Evolutionary conservation across 129 eudicot genomes (phyloP), one percentile per base, ranked within the genome.

Genomic region (Kitagawia praeruptora): DNA sequence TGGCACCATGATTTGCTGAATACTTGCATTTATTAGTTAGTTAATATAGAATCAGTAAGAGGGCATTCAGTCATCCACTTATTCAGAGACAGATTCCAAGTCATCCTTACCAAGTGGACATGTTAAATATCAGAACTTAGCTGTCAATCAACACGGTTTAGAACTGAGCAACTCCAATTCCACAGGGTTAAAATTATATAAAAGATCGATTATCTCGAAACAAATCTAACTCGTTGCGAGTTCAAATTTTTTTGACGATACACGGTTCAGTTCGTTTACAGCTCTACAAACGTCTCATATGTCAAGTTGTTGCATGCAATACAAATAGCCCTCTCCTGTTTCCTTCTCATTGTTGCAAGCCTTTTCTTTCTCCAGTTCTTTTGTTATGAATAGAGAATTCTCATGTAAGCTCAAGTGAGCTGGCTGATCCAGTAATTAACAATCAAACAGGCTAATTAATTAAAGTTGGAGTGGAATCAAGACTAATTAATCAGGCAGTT

Each of bases 1-100:
- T 34, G 40, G 73, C 39, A 67, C 73, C 73, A 67, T 34, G 41
- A 67, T 67, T 67, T 67, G 40, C 73, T 67, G 73, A 67, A 67
- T 67, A 67, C 41, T 66, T 67, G 41, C 73, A 67, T 67, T 67
- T 14, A 67, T 67, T 67, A 67, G 23, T 28, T 5, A 14, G 23
- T 31, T 31, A 67, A 27, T 27, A 12, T 67, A 0, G 34, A 31
- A 67, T 31, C 73, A 67, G 41, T 27, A 31, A 14, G 41, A 67
- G 71, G 5, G 25, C 37, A 61, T 61, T 23, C 34, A 5, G 49
- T 9, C 49, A 46, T 46, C 12, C 49, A 66, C 73, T 34, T 15
- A 15, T 34, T 67, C 69, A 8, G 42, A 31, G 21, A 66, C 0
- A 31, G 73, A 67, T 67, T 67, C 42, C 7, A 67, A 67, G 73